Evolutionary conservation across 2,329 filamentous ascomycete species (phyloP).

Genomic region (Colletotrichum sp.): DNA sequence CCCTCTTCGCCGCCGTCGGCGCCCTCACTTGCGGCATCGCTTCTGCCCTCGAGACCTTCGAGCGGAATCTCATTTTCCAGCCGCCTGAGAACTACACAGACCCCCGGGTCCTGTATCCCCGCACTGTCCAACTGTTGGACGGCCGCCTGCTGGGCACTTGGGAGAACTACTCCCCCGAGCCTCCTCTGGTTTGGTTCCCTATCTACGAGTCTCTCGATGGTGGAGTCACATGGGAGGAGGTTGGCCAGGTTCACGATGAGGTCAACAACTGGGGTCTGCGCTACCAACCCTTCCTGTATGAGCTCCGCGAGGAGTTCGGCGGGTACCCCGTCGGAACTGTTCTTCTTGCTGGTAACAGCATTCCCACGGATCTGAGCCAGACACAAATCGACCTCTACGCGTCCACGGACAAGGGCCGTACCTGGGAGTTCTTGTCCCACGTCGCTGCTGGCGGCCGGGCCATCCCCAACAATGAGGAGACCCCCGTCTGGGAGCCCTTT

Average conservation of each 20-base stretch:
- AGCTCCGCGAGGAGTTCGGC: slow-evolving; percentile 62
- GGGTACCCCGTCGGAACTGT: slow-evolving; percentile 67
- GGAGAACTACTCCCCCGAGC: slow-evolving; percentile 63
- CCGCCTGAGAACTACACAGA: slow-evolving; percentile 49
- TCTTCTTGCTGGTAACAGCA: slow-evolving; percentile 64
- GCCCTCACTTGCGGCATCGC: slow-evolving; percentile 4
- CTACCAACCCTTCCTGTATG: slow-evolving; percentile 73
- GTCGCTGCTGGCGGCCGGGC: slow-evolving; percentile 70
- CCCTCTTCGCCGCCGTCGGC: slow-evolving; percentile 10
- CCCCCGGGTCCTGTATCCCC: slow-evolving; percentile 48
- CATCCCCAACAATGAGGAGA: slow-evolving; percentile 65
- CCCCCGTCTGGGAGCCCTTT: slow-evolving; percentile 77
- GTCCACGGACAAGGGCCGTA: slow-evolving; percentile 61
- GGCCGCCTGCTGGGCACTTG: slow-evolving; percentile 57
- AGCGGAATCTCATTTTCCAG: slow-evolving; percentile 41
- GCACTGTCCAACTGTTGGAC: slow-evolving; percentile 46
- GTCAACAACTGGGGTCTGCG: slow-evolving; percentile 69
- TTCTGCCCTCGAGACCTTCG: slow-evolving; percentile 22
- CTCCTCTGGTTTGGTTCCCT: slow-evolving; percentile 59
- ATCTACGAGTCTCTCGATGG: slow-evolving; percentile 58
- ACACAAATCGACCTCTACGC: slow-evolving; percentile 76
- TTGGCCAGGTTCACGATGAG: slow-evolving; percentile 67
- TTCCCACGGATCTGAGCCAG: slow-evolving; percentile 61
- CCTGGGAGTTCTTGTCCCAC: slow-evolving; percentile 71
- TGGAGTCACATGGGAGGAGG: slow-evolving; percentile 65